Conservation (phyloP, 2,329 filamentous ascomycete species). For the Mariannaea elegans region DNA sequence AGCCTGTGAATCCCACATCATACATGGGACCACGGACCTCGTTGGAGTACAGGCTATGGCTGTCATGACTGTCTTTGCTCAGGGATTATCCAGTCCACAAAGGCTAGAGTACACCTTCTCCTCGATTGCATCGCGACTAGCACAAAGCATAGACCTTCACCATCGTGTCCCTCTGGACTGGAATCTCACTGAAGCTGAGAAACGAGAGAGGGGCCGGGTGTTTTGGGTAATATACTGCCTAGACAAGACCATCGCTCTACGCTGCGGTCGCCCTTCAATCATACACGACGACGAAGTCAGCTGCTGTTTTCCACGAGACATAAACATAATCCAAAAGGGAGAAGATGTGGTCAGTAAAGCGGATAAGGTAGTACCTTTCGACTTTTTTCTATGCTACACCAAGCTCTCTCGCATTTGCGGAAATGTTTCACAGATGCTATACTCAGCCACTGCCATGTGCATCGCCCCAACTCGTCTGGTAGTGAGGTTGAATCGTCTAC, state of each 20-base stretch:
- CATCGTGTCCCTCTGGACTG: neutral
- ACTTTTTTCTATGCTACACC: neutral
- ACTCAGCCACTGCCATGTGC: neutral
- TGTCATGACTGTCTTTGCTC: slow-evolving; percentile 16
- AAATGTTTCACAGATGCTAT: neutral
- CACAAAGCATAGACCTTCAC: neutral
- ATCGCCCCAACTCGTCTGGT: neutral
- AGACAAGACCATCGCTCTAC: slow-evolving; percentile 10
- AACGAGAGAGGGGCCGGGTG: neutral
- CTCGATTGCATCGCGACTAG: neutral
- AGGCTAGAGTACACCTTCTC: slow-evolving; percentile 8
- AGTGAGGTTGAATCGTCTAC: neutral
- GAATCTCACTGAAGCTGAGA: neutral
- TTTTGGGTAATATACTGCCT: slow-evolving; percentile 22
- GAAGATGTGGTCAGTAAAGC: no score
- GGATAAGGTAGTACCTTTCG: no score
- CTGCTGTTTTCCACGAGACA: neutral
- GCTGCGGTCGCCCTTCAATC: neutral
- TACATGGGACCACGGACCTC: slow-evolving; percentile 1
- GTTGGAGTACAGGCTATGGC: slow-evolving; percentile 9
- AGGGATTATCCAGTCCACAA: slow-evolving; percentile 14
- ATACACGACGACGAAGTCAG: slow-evolving; percentile 6
- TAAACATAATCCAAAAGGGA: neutral
- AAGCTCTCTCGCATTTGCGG: slow-evolving; percentile 7
- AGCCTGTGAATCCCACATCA: neutral